A percentile compares a stretch with the other conserved stretches of the same genome.
These are phyloP conservation scores for Ganoderma meredithae DNA, from an alignment of 1,284 basidiomycete genomes.

Conservation along the genomic window DNA sequence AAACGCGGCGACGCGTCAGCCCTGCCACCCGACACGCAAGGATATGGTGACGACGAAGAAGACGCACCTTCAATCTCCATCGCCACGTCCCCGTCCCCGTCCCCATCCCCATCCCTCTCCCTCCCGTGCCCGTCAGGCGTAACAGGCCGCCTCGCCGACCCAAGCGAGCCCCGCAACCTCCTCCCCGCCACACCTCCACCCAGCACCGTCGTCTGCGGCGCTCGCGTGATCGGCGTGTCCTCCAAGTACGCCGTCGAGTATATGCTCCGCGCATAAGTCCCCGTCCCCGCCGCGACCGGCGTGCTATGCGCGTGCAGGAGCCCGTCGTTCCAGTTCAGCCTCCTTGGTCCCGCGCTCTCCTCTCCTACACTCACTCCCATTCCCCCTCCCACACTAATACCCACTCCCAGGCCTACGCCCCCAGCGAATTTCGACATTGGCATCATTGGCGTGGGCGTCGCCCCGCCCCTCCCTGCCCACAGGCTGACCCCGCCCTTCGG, in stretches of 20 bases:
- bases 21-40: not conserved
- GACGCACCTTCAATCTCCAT: constrained; percentile 33
- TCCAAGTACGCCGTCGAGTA: constrained; percentile 35
- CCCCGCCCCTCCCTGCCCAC: constrained; percentile 51
- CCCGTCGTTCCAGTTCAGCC: constrained; percentile 21
- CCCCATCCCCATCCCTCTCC: not conserved
- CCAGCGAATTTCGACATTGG: constrained; percentile 16
- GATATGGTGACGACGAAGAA: not conserved
- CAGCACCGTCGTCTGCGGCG: constrained; percentile 28
- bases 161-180: constrained; percentile 38
- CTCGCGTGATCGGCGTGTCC: constrained; percentile 43
- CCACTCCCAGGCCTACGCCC: not conserved
- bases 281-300: constrained; percentile 30
- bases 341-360: constrained; percentile 15
- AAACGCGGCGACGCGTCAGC: constrained; percentile 10
- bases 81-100: constrained; percentile 16
- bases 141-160: constrained; percentile 25
- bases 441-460: constrained; percentile 52
- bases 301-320: constrained; percentile 10
- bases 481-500: constrained; percentile 57
- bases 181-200: constrained; percentile 16
- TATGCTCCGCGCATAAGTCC: constrained; percentile 25
- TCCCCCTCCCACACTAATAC: not conserved
- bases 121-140: constrained; percentile 11
- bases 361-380: constrained; percentile 2